Base-by-base conservation (phyloP, 352 stramenopile genomes). In the Globisporangium carolinianum region DNA sequence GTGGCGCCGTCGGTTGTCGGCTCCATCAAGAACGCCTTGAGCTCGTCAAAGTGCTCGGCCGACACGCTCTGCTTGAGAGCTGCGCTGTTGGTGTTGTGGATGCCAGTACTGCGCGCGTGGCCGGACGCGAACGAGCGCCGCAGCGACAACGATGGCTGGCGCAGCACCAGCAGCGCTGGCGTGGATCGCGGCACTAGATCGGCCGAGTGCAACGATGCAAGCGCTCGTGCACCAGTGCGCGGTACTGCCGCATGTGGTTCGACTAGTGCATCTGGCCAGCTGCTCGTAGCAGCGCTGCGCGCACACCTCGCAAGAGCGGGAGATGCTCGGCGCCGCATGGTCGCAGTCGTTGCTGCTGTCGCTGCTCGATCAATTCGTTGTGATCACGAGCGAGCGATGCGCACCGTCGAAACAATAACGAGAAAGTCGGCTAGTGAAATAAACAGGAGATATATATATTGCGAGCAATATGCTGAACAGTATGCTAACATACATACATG, bases 1-100 rank as follows among this genome's bases (percentile, higher is more conserved):
- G 52, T 8, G 0, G 61, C 62, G n/a, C 73, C 75, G 4, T 72
- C 62, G 9, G 65, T 73, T 61, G 51, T 53, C 0, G 78, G 81
- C 47, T 75, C 57, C 46, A 76, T 69, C 6, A 89, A 57, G 35
- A 91, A 91, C 53, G 53, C 59, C 66, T 86, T 91, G 32, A 91
- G 69, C 58, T 72, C 60, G 37, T 82, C 76, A 48, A 87, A 87
- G n/a, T 82, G 66, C 6, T 83, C 70, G 4, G 52, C 17, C 8
- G 59, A 35, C 6, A 65, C 24, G 35, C 59, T 65, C 46, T 57
- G 48, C 45, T 57, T 57, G 7, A 38, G 42, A 6, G 35, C 18
- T 1, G 17, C 32, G 12, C 10, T 17, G 3, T 5, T 48, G 41
- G n/a, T 51, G 47, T 37, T 43, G 36, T 39, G 49, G 47, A 12